A percentile compares a stretch with the other conserved stretches of the same genome.
Evolutionary conservation across 768 basidiomycete genomes (phyloP).

Genomic region (Mycena epipterygia): DNA sequence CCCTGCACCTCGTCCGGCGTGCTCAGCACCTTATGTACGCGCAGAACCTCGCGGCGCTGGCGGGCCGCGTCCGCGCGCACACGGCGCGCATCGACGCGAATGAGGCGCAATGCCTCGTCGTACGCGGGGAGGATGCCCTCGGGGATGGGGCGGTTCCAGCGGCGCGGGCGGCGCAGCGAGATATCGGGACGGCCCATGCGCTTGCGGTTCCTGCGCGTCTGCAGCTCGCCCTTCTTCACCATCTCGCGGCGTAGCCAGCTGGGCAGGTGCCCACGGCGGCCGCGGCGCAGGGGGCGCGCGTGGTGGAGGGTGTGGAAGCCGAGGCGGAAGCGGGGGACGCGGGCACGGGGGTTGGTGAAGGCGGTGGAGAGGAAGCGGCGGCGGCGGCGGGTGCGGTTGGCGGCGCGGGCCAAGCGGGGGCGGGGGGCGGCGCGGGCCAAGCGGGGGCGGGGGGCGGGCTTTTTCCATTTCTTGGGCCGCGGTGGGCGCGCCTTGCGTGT

Average conservation of each 20-base stretch:
- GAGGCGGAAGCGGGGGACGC: constrained; percentile 28
- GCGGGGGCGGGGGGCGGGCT: constrained; percentile 18
- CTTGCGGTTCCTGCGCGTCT: constrained; percentile 49
- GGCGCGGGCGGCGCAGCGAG: constrained; percentile 62
- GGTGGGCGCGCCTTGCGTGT: constrained; percentile 31
- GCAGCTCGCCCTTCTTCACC: constrained; percentile 35
- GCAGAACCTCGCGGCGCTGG: constrained; percentile 40
- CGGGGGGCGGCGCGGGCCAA: constrained; percentile 13
- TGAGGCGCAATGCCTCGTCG: constrained; percentile 84
- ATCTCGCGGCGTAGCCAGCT: constrained; percentile 14
- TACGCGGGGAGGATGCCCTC: constrained; percentile 81
- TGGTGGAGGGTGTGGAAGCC: constrained; percentile 33
- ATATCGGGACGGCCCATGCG: constrained; percentile 62
- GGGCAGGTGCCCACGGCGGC: constrained; percentile 22
- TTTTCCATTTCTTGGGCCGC: constrained; percentile 22
- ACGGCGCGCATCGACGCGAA: constrained; percentile 70
- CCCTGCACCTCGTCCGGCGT: constrained; percentile 44
- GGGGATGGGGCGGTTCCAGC: constrained; percentile 76
- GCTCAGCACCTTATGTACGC: constrained; percentile 42
- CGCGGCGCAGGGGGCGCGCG: constrained; percentile 11
- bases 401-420: background rate
- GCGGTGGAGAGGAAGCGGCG: background rate
- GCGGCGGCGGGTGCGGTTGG: background rate
- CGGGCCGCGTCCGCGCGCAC: constrained; percentile 50
- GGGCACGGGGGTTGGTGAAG: constrained; percentile 1